Conservation (phyloP, 2,329 filamentous ascomycete species). For the Microthyrium microscopicum region DNA sequence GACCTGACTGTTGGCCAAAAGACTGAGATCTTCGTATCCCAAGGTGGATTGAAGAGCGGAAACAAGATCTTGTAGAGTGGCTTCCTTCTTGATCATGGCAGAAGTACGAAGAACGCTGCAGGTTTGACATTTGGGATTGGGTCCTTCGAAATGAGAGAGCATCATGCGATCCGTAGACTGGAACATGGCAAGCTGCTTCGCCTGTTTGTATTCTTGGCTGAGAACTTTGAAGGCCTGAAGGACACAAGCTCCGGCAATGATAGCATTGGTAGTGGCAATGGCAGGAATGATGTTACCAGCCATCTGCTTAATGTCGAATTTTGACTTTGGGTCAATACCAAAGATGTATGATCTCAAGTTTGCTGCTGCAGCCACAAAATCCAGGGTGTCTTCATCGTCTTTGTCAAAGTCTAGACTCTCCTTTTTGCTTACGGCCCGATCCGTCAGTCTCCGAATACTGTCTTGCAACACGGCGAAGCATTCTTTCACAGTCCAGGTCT, state of each 20-base stretch:
- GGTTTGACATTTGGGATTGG: not conserved
- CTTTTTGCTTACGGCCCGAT: constrained; percentile 51
- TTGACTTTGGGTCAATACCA: constrained; percentile 70
- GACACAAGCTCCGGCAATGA: constrained; percentile 83
- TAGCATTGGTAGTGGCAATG: constrained; percentile 94
- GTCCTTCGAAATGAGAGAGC: not conserved
- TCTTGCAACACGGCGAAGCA: constrained; percentile 77
- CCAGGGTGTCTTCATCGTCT: constrained; percentile 84
- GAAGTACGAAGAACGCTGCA: too few species aligned
- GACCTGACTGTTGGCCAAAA: not conserved
- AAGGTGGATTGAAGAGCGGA: not conserved
- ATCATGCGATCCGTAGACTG: constrained; percentile 35
- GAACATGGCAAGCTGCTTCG: constrained; percentile 76
- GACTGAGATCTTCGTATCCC: not conserved
- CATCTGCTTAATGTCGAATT: constrained; percentile 98
- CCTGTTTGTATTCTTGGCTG: constrained; percentile 49
- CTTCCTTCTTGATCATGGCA: too few species aligned
- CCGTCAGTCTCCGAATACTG: constrained; percentile 61
- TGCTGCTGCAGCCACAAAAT: constrained; percentile 81
- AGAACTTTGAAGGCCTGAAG: constrained; percentile 86
- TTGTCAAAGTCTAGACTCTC: constrained; percentile 73
- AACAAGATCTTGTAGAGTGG: not conserved
- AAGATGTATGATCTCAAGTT: constrained; percentile 86
- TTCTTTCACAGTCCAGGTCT: constrained; percentile 64
- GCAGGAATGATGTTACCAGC: constrained; percentile 97